These are phyloP conservation scores for Madurella fahalii DNA, from an alignment of 2,329 filamentous ascomycete genomes.

Conservation along the genomic window DNA sequence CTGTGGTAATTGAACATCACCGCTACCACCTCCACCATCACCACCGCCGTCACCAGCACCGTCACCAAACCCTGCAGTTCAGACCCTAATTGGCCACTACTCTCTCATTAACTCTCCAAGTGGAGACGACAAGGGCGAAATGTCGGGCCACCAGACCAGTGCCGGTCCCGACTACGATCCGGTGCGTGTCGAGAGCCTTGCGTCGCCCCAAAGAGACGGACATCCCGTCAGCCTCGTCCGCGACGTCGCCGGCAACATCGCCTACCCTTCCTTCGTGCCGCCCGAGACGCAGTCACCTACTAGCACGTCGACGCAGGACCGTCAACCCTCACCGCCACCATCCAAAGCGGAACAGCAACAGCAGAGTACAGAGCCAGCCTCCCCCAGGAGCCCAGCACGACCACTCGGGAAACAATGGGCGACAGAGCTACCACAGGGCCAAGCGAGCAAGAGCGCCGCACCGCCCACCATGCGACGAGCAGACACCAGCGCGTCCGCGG, in stretches of 20 bases:
- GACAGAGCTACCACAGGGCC: not conserved
- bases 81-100: not conserved
- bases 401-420: not conserved
- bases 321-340: not conserved
- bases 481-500: slow-evolving; percentile 25
- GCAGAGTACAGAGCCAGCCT: not conserved
- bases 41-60: too few species aligned
- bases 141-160: not conserved
- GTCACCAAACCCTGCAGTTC: not conserved
- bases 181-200: slow-evolving; percentile 27
- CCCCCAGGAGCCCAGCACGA: not conserved
- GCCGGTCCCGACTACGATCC: slow-evolving; percentile 1
- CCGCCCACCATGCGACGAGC: slow-evolving; percentile 21
- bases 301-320: not conserved
- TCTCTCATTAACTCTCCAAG: not conserved
- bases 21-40: too few species aligned
- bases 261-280: slow-evolving; percentile 33
- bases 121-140: not conserved
- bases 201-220: slow-evolving; percentile 21
- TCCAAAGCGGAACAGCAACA: not conserved
- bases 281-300: slow-evolving; percentile 24
- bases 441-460: too few species aligned
- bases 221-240: slow-evolving; percentile 30
- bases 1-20: too few species aligned
- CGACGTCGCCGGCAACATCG: slow-evolving; percentile 30